These are phyloP conservation scores for Populus ilicifolia DNA, from an alignment of 345 rosid genomes.

Conservation along the genomic window DNA sequence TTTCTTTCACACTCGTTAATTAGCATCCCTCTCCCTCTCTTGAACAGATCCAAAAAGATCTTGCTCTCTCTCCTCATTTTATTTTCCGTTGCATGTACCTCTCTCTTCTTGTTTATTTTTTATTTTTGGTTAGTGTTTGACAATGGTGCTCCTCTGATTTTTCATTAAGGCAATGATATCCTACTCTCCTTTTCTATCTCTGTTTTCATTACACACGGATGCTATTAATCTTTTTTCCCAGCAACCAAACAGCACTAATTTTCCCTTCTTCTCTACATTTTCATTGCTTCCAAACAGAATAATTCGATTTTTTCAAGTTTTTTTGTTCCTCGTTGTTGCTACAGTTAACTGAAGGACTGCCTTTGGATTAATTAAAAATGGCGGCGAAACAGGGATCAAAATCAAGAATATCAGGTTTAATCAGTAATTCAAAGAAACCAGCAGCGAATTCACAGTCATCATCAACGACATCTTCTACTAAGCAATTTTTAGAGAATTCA, in stretches of 20 bases:
- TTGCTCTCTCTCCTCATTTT: neutral
- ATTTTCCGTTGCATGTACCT: slow-evolving; percentile 8
- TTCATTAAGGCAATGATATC: neutral
- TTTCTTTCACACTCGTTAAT: neutral
- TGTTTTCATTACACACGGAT: neutral
- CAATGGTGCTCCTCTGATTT: neutral
- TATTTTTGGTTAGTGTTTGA: neutral
- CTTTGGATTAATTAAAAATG: slow-evolving; percentile 36
- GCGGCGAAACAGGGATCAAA: slow-evolving; percentile 63
- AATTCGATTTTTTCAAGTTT: neutral
- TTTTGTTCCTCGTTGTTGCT: neutral
- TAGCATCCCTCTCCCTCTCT: neutral
- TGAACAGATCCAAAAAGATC: neutral
- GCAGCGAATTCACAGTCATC: slow-evolving; percentile 77
- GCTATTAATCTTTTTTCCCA: neutral
- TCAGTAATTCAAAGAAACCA: slow-evolving; percentile 27
- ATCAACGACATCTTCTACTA: slow-evolving; percentile 88
- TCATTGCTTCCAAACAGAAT: neutral
- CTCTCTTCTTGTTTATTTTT: neutral
- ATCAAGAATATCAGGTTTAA: slow-evolving; percentile 46
- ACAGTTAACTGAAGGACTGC: neutral
- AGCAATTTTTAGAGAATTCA: slow-evolving; percentile 71
- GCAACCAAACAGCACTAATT: neutral
- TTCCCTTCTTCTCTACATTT: slow-evolving; percentile 2
- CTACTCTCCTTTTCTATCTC: neutral